Evolutionary conservation across 495 filamentous ascomycete genomes (phyloP), one percentile per base, ranked within the genome.

Genomic region (Jackrogersella multiformis): DNA sequence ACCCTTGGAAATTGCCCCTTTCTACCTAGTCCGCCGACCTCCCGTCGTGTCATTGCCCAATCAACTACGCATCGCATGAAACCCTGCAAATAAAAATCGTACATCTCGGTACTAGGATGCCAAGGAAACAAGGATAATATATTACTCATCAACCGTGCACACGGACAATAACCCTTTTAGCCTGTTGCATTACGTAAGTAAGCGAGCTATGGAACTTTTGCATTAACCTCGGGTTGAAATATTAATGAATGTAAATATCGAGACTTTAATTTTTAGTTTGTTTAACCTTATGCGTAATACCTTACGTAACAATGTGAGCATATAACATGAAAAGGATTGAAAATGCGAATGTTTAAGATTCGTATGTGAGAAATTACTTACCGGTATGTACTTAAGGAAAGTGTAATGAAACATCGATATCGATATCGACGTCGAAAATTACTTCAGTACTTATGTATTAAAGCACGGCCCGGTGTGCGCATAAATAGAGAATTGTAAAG

Each of bases 141-240:
- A 30, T 36, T 24, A 63, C 59, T 69, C 64, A 46, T 69, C 55
- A 56, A 56, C 60, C 48, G 56, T 49, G 30, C 49, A 23, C 35
- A 52, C 56, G 54, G 48, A 59, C 53, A 34, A 39, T 21, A 10
- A n/a, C 51, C 53, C 28, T 21, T 67, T 55, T 61, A 69, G 61
- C 61, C 61, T 64, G 56, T 65, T 15, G 38, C 28, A 61, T 69
- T 65, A 69, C 66, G 61, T 69, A 69, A 69, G 56, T 64, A 13
- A 20, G 30, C 44, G 42, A n/a, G n/a, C n/a, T 28, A 52, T 48
- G 42, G 64, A 57, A 68, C 52, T 61, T 61, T 61, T 52, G 59
- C 58, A 38, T 52, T 38, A 18, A 38, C 15, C 18, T 35, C 36
- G 42, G 42, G 32, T 21, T 51, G 24, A 35, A 32, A 39, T 23